Evolutionary conservation across 768 basidiomycete species (phyloP), one percentile per base, ranked within the genome.

Genomic region (Trichaptum fuscoviolaceum): DNA sequence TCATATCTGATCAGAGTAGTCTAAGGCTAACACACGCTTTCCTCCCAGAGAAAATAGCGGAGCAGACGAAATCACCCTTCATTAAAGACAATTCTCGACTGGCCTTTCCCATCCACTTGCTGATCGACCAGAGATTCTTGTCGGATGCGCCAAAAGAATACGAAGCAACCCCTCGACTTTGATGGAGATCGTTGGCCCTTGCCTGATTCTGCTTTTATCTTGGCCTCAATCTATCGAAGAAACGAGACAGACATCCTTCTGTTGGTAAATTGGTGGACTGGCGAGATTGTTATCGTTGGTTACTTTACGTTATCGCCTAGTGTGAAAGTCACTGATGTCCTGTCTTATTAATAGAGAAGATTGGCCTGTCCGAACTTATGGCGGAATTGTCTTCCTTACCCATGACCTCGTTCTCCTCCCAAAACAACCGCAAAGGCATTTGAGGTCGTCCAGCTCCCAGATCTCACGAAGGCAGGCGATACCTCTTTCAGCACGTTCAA

Each of bases 201-300:
- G 65, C 7, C 66, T 73, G 7, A 68, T 68, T 24, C 66, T 72
- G 26, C 67, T 73, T 24, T 23, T 73, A 20, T 68, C 69, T 34
- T 67, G 70, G 62, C 69, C 71, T 25, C 42, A 2, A 4, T 52
- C 42, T 2, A 15, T 20, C 18, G 18, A 60, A 64, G 20, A 62
- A 63, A 8, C 62, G 64, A 61, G 57, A 63, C 9, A 36, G 71
- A 71, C 42, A 62, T 58, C 65, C 70, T 74, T 35, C 68, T 66
- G 35, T 34, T 73, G 0, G 69, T 70, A 26, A 69, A 74, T 18
- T 76, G 75, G 75, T 72, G 73, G 69, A 71, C 72, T 24, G 75
- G 75, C 0, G 64, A 7, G 52, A 69, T 42, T 65, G 63, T 23
- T 73, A 73, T 65, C 67, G 75, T 75, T 24, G 35, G 20, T 25